phyloP scores from a whole-genome alignment of 305 asterid genomes.

The Lippia alba region DNA sequence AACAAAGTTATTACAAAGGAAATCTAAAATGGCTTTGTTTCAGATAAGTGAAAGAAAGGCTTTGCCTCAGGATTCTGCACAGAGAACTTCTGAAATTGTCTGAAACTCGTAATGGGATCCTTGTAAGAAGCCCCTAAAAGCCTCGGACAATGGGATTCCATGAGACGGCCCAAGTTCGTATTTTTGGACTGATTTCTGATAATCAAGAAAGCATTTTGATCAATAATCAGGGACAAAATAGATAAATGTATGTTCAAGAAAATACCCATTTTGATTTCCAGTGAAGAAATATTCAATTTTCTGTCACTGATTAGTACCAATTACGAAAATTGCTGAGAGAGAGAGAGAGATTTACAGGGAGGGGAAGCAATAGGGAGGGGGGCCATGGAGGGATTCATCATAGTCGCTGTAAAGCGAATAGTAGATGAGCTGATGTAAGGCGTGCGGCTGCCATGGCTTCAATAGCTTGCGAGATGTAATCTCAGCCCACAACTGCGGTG shows the following conservation, averaged over 20 bases:
- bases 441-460: slow-evolving; percentile 77
- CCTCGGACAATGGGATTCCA: slow-evolving; percentile 86
- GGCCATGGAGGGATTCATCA: slow-evolving; percentile 63
- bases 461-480: slow-evolving; percentile 59
- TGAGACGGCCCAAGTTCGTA: slow-evolving; percentile 83
- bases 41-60: slow-evolving; percentile 32
- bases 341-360: slow-evolving; percentile 58
- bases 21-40: background rate
- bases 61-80: slow-evolving; percentile 83
- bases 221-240: slow-evolving; percentile 12
- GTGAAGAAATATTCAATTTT: too few species aligned
- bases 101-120: slow-evolving; percentile 84
- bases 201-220: slow-evolving; percentile 20
- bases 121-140: slow-evolving; percentile 67
- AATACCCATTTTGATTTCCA: too few species aligned
- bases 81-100: slow-evolving; percentile 72
- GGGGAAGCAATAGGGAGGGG: slow-evolving; percentile 91
- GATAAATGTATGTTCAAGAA: background rate
- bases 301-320: too few species aligned
- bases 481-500: slow-evolving; percentile 61
- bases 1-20: slow-evolving; percentile 12
- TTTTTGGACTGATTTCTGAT: slow-evolving; percentile 58
- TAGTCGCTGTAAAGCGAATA: slow-evolving; percentile 56
- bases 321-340: background rate
- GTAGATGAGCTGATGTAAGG: slow-evolving; percentile 81